Base-by-base conservation (phyloP, 495 filamentous ascomycete genomes). In the Hypomontagnella monticulosa region DNA sequence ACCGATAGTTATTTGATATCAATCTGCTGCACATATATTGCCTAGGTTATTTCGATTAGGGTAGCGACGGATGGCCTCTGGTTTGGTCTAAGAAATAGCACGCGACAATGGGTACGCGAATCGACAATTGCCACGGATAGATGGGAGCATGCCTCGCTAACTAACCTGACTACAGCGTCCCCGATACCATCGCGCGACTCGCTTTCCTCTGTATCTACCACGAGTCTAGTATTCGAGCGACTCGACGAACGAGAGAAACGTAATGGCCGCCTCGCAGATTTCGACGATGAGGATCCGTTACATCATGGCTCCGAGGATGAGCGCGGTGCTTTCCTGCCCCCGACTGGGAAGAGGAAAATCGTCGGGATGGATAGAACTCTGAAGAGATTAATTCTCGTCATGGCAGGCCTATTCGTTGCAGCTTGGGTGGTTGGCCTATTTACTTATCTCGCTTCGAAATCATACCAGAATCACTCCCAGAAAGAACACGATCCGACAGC, bases 361-460 rank as follows among this genome's bases (percentile, higher is more conserved):
- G 58, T 69, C 2, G 66, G 66, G 1, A 83, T 85, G 63, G 88
- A 90, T 68, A 85, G 83, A 56, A 84, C 84, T 37, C 79, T 87
- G 48, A 85, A 88, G 64, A 81, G 86, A 50, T 73, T 88, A 27
- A 73, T 97, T 37, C 91, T 91, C 78, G 78, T 91, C 30, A 65
- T 93, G 16, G 85, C 85, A 5, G 77, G 79, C 11, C 70, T 94
- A 20, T 87, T 91, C 71, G 71, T 92, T 16, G 89, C 88, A 6
- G 88, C 88, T 51, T 99, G 95, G 95, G 67, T 91, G 10, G 73
- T 93, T 48, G 92, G 91, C 0, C 82, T 97, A 37, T 80, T 89
- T 37, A 77, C 91, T 41, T 96, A 94, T 76, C 64, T 97, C 50
- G 81, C 82, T 1, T 80, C 83, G 38, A 87, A 88, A 64, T 76